phyloP scores from a whole-genome alignment of 2,329 filamentous ascomycete species.

The Stagonosporopsis cucurbitacearum region DNA sequence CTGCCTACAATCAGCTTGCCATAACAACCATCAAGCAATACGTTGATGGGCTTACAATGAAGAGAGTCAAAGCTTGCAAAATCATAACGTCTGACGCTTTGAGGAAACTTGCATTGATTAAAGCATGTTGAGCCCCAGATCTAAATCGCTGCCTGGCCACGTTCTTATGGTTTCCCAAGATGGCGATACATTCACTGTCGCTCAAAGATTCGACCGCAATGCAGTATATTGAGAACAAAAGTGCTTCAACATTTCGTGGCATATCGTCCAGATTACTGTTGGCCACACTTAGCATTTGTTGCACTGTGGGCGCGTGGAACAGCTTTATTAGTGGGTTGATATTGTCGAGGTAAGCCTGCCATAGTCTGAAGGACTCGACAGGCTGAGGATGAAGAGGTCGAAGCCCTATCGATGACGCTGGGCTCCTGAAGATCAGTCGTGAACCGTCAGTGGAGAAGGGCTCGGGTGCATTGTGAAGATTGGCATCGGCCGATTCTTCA shows the following conservation, averaged over 20 bases:
- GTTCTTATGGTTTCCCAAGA: slow-evolving; percentile 62
- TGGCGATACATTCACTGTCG: slow-evolving; percentile 60
- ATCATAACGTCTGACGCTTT: slow-evolving; percentile 68
- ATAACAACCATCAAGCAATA: fast-evolving
- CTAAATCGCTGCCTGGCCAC: slow-evolving; percentile 62
- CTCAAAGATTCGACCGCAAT: slow-evolving; percentile 57
- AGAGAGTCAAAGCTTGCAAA: slow-evolving; percentile 72
- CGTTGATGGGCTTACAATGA: slow-evolving; percentile 60
- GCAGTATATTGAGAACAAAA: slow-evolving; percentile 44
- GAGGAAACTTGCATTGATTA: slow-evolving; percentile 72
- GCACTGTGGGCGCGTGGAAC: slow-evolving; percentile 73
- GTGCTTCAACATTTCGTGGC: slow-evolving; percentile 64
- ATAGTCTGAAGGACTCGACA: slow-evolving; percentile 71
- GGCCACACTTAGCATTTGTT: slow-evolving; percentile 69
- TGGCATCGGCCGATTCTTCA: slow-evolving; percentile 24
- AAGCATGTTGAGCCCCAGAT: slow-evolving; percentile 66
- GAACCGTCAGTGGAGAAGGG: slow-evolving; percentile 16
- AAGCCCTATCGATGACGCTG: slow-evolving; percentile 20
- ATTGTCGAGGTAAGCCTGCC: slow-evolving; percentile 76
- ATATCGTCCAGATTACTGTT: slow-evolving; percentile 63
- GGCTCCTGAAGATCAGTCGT: slow-evolving; percentile 30
- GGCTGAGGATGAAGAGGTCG: slow-evolving; percentile 65
- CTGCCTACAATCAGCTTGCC: slow-evolving; percentile 30
- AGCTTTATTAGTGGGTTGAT: slow-evolving; percentile 76
- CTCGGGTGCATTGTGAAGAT: not conserved